Evolutionary conservation across 2,329 filamentous ascomycete species (phyloP).

Genomic region (Penicillium sp.): DNA sequence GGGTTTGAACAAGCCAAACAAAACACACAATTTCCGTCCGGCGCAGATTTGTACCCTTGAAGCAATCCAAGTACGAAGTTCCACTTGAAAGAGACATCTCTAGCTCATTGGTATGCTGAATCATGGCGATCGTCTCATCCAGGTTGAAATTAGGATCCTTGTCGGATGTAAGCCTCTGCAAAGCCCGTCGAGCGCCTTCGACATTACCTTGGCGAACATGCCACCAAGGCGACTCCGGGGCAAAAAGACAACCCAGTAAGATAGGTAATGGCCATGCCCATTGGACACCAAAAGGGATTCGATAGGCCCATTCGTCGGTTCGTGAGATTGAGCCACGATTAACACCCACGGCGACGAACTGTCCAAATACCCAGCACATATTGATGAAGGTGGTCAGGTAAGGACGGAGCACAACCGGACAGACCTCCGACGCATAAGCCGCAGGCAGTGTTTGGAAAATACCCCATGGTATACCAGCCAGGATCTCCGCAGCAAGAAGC

Average conservation of each 20-base stretch:
- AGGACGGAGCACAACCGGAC: conserved; percentile 40
- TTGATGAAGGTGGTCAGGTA: conserved; percentile 44
- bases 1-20: conserved; percentile 36
- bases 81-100: neutral
- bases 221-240: conserved; percentile 42
- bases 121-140: conserved; percentile 7
- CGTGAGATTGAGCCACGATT: conserved; percentile 38
- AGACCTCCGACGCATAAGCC: conserved; percentile 48
- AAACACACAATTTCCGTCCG: conserved; percentile 45
- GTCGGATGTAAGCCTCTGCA: conserved; percentile 27
- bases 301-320: conserved; percentile 37
- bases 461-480: conserved; percentile 53
- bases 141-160: conserved; percentile 22
- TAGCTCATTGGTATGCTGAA: conserved; percentile 7
- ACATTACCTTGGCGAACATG: conserved; percentile 36
- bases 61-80: conserved; percentile 29
- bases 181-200: conserved; percentile 29
- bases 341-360: conserved; percentile 42
- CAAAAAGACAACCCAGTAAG: conserved; percentile 30
- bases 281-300: conserved; percentile 41
- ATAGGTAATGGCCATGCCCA: conserved; percentile 30
- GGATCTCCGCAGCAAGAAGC: conserved; percentile 51
- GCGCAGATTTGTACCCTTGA: conserved; percentile 33
- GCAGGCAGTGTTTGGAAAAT: conserved; percentile 51
- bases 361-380: conserved; percentile 47